Percentiles rank a stretch among this genome's conserved stretches.
These are phyloP conservation scores for Gamsiella multidivaricata DNA, from an alignment of 192 early-diverging fungal species.

Conservation along the genomic window DNA sequence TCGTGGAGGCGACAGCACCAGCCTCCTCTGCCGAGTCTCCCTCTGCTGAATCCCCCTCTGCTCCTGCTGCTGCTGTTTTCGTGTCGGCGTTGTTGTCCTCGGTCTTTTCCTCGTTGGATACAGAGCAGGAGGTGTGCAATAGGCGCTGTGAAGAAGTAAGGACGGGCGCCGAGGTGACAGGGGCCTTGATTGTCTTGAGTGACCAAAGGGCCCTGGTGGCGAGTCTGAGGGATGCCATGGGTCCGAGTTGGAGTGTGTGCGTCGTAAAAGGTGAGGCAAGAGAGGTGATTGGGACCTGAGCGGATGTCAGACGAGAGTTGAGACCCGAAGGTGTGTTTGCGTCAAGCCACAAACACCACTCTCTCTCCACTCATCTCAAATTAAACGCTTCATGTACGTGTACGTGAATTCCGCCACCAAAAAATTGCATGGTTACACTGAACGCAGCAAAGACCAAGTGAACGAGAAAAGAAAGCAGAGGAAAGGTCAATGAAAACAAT, in stretches of 20 bases:
- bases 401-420: no score
- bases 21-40: slow-evolving; percentile 5
- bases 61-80: neutral
- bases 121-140: slow-evolving; percentile 21
- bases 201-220: slow-evolving; percentile 43
- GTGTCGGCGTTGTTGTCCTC: slow-evolving; percentile 9
- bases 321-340: no score
- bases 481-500: no score
- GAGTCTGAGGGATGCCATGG: slow-evolving; percentile 31
- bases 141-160: slow-evolving; percentile 30
- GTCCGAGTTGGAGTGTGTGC: neutral
- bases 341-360: no score
- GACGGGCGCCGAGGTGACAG: slow-evolving; percentile 1
- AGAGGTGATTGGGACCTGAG: neutral
- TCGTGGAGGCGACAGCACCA: slow-evolving; percentile 6
- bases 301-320: no score
- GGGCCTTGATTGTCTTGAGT: slow-evolving; percentile 19
- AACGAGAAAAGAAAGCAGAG: no score
- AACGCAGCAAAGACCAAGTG: no score
- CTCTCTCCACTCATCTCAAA: no score
- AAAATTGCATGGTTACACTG: no score
- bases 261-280: no score
- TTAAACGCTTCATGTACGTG: no score
- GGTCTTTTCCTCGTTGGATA: slow-evolving; percentile 15
- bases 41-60: slow-evolving; percentile 4